Evolutionary conservation across 345 rosid species (phyloP).

Genomic region (Rhizophora mangle): DNA sequence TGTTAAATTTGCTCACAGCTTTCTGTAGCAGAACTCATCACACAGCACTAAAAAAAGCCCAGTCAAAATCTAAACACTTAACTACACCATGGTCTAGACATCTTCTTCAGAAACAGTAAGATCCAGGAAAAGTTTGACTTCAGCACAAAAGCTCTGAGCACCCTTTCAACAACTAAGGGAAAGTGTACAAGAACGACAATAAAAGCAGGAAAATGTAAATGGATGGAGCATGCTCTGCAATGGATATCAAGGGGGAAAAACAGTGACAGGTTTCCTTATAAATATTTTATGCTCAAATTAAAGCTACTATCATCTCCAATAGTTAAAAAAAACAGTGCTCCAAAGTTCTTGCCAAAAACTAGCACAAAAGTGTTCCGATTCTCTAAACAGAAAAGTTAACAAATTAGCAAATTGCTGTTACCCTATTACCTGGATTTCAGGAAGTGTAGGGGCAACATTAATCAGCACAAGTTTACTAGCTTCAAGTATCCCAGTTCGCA

Average conservation of each 20-base stretch:
- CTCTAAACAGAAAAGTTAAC: conserved; percentile 5
- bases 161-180: neutral
- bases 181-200: neutral
- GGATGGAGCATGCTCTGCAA: neutral
- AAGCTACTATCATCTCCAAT: neutral
- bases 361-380: neutral
- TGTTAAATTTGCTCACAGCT: neutral
- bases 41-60: neutral
- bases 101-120: neutral
- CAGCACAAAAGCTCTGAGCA: neutral
- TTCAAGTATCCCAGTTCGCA: conserved; percentile 94
- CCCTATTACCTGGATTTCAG: conserved; percentile 73
- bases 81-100: neutral
- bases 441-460: conserved; percentile 87
- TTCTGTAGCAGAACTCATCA: neutral
- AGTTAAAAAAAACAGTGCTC: neutral
- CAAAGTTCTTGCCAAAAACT: neutral
- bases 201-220: neutral
- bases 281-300: neutral
- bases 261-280: neutral
- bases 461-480: conserved; percentile 78
- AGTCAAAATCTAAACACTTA: neutral
- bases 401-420: neutral
- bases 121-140: no score
- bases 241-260: neutral